Base-by-base conservation (phyloP, 805 yeast genomes). In the Wickerhamiella spandovensis region DNA sequence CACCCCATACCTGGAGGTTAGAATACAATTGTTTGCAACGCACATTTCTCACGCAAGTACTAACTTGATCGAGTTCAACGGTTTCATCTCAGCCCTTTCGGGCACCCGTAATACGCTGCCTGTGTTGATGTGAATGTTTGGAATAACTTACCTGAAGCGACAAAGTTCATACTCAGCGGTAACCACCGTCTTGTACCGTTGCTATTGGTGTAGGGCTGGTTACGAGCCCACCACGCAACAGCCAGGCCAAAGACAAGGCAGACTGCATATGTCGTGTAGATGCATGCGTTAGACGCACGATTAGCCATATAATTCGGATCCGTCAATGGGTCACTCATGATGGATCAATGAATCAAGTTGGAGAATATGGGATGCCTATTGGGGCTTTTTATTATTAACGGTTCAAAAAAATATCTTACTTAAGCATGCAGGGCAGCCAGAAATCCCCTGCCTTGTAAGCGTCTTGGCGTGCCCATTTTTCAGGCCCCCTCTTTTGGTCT, bases 81-180 rank as follows among this genome's bases (percentile, higher is more conserved):
- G 87, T 80, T 65, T 76, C 55, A 64, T 80, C 84, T 80, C 84
- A 81, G 84, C 82, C 70, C 51, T 44, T 6, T 15, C 57, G 54
- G 55, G 62, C 61, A 57, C 62, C 61, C 61, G 61, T 45, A 48
- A 57, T 52, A 51, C 54, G 52, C 28, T 50, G 50, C 30, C 37
- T 37, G 30, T 35, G 39, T 35, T 5, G 12, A 35, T 35, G 39
- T 38, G 43, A 30, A 20, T 20, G 20, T 25, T n/a, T n/a, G 8
- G 21, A 17, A 18, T 24, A 20, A 48, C 61, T 58, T 58, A 58
- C 95, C 95, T 57, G 94, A 81, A 47, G 97, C 97, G 49, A 89
- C 78, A 63, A 89, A 89, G 64, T 89, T 89, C 53, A 89, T 71
- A 1, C 95, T 84, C 58, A 89, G 69, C 0, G 95, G 95, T 15